Percentiles rank a stretch among this genome's conserved stretches.
These are phyloP conservation scores for Pyronema domesticum DNA, from an alignment of 495 filamentous ascomycete species.

Conservation along the genomic window DNA sequence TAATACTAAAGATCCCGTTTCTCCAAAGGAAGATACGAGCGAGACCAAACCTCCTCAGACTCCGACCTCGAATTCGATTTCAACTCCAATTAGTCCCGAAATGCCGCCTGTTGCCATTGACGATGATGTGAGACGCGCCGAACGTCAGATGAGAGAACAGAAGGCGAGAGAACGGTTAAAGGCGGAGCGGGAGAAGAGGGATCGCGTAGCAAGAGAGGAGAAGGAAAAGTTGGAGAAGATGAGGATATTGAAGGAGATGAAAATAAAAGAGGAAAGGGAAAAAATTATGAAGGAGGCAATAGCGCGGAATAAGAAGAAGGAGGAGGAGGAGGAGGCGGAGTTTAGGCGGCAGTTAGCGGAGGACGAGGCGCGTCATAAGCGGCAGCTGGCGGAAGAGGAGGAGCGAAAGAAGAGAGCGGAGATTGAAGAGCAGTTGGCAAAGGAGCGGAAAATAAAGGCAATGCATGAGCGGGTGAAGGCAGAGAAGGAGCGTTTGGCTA, in stretches of 20 bases:
- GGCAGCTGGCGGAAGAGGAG: conserved; percentile 14
- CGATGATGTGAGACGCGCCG: conserved; percentile 3
- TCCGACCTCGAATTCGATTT: not conserved
- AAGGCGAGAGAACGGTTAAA: conserved; percentile 29
- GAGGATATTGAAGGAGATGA: conserved; percentile 19
- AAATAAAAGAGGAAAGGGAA: conserved; percentile 20
- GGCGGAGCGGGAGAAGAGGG: conserved; percentile 26
- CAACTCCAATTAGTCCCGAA: not conserved
- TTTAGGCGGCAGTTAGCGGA: conserved; percentile 7
- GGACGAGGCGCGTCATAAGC: conserved; percentile 23
- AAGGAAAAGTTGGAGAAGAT: conserved; percentile 32
- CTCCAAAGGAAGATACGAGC: conserved; percentile 2
- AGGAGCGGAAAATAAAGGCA: conserved; percentile 19
- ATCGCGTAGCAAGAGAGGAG: conserved; percentile 31
- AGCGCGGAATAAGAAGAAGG: conserved; percentile 17
- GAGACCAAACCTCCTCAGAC: not conserved
- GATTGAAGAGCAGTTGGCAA: conserved; percentile 20
- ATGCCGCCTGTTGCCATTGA: not conserved
- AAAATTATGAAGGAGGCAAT: conserved; percentile 16
- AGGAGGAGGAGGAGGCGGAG: conserved; percentile 19
- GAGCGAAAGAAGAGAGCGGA: conserved; percentile 3
- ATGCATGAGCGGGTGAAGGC: conserved; percentile 15
- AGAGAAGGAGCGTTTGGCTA: conserved; percentile 25
- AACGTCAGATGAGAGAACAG: conserved; percentile 27
- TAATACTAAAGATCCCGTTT: conserved; percentile 5